Evolutionary conservation across 148 eudicot genomes (phyloP), one percentile per base, ranked within the genome.

Genomic region (Fagopyrum tataricum): DNA sequence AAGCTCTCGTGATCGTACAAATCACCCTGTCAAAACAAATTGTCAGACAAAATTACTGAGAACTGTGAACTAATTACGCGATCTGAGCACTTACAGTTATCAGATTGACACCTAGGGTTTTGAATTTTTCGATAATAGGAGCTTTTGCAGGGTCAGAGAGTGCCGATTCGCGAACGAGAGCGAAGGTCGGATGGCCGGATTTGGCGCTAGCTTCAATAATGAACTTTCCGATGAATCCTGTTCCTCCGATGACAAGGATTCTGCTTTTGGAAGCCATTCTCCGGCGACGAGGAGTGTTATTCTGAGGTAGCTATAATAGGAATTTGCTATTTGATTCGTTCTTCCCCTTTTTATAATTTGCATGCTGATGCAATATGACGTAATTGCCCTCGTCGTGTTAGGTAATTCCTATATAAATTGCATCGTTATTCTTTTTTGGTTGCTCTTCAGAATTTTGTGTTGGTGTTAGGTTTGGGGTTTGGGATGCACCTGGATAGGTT

Each of bases 231-330:
- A 86, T 81, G 82, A 86, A 84, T 48, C 92, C 91, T 2, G 91
- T 87, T n/a, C 87, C 94, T 55, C 91, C 94, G 42, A 89, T 85
- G 70, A 85, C 81, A 72, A 89, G 37, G 67, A 87, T 81, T 82
- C 85, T 87, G 81, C 85, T 85, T 51, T 83, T 79, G 39, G 75
- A 79, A 0, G 78, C 84, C 92, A 88, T 88, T 58, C 72, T 1
- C 37, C 37, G 37, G 31, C 31, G 31, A 26, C 31, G 31, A 26
- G 1, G 31, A 26, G 31, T 26, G 31, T 2, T 26, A 0, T 2
- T 26, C 31, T 1, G 31, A 3, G 37, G 2, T 31, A 31, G 0
- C 15, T 47, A 41, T 46, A 52, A 2, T 2, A 6, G 4, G n/a
- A 7, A 5, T 46, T 21, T 58, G 64, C 6, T 2, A 10, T 23